phyloP scores from a whole-genome alignment of 495 filamentous ascomycete genomes.

The Hypoxylon crocopeplum region DNA sequence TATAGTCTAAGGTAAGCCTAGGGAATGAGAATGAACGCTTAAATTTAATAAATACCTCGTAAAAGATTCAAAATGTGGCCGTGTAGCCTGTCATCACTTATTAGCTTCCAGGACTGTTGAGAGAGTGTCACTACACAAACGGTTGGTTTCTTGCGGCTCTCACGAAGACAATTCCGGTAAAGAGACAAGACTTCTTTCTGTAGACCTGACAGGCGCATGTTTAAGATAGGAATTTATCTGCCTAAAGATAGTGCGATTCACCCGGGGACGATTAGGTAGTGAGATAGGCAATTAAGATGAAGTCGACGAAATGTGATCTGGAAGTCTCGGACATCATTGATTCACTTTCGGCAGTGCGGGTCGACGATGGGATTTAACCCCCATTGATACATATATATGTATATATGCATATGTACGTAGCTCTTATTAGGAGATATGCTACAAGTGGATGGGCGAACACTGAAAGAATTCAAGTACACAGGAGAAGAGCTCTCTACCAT shows the following conservation, averaged over 20 bases:
- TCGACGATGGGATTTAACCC: background rate
- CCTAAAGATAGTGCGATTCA: too few relatives aligned
- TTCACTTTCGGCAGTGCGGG: background rate
- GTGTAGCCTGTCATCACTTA: slow-evolving; percentile 42
- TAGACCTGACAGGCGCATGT: slow-evolving; percentile 79
- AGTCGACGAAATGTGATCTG: background rate
- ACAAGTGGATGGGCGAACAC: too few relatives aligned
- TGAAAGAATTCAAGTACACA: too few relatives aligned
- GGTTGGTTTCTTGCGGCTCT: slow-evolving; percentile 78
- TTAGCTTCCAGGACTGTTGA: slow-evolving; percentile 6
- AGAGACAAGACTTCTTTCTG: slow-evolving; percentile 87
- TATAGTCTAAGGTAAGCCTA: slow-evolving; percentile 39
- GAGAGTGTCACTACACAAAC: slow-evolving; percentile 53
- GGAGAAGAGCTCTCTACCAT: too few relatives aligned
- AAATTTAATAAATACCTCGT: slow-evolving; percentile 40
- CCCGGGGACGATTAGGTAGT: too few relatives aligned
- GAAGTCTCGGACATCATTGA: slow-evolving; percentile 1
- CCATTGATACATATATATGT: background rate
- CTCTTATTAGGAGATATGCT: too few relatives aligned
- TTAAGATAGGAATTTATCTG: too few relatives aligned
- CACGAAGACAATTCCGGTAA: slow-evolving; percentile 84
- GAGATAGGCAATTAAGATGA: background rate
- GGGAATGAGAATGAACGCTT: background rate
- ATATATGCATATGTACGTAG: slow-evolving; percentile 6
- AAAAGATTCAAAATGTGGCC: slow-evolving; percentile 50